A percentile compares a stretch with the other conserved stretches of the same genome.
Conservation (phyloP, 2,329 filamentous ascomycete species). For the Leptographium wingfieldii region DNA sequence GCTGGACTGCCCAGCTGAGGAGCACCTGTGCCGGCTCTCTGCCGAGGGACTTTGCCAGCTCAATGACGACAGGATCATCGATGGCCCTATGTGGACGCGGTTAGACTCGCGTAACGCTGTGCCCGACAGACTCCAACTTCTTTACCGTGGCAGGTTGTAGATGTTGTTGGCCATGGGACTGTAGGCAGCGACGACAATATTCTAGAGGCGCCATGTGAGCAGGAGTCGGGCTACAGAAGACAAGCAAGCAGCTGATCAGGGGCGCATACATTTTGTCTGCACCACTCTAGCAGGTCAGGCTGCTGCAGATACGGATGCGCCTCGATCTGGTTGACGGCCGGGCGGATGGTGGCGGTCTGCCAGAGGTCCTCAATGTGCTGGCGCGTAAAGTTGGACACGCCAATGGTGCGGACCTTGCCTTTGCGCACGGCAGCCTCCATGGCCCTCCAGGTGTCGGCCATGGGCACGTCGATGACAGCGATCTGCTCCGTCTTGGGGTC, state of each 20-base stretch:
- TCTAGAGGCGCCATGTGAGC: no score
- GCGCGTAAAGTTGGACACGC: constrained; percentile 48
- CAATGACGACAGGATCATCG: constrained; percentile 2
- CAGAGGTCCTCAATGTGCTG: constrained; percentile 44
- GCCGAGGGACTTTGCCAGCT: constrained; percentile 3
- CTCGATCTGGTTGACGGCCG: constrained; percentile 49
- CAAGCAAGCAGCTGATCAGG: background rate
- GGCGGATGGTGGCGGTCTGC: constrained; percentile 31
- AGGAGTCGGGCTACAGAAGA: constrained; percentile 24
- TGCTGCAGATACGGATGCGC: constrained; percentile 55
- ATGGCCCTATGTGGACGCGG: background rate
- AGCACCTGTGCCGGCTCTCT: constrained; percentile 60
- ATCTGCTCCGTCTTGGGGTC: constrained; percentile 14
- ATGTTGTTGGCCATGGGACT: constrained; percentile 39
- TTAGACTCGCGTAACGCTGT: background rate
- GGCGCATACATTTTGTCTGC: background rate
- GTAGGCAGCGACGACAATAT: constrained; percentile 51
- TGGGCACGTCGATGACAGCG: constrained; percentile 23
- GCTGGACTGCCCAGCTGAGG: constrained; percentile 76
- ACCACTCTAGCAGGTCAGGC: constrained; percentile 37
- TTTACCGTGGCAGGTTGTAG: constrained; percentile 3
- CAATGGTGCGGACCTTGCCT: constrained; percentile 43
- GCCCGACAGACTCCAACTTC: no score
- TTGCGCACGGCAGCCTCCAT: constrained; percentile 39
- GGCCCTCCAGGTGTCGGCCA: constrained; percentile 33